A percentile compares a stretch with the other conserved stretches of the same genome.
These are phyloP conservation scores for Aspergillus carbonarius DNA, from an alignment of 2,329 filamentous ascomycete species.

Conservation along the genomic window DNA sequence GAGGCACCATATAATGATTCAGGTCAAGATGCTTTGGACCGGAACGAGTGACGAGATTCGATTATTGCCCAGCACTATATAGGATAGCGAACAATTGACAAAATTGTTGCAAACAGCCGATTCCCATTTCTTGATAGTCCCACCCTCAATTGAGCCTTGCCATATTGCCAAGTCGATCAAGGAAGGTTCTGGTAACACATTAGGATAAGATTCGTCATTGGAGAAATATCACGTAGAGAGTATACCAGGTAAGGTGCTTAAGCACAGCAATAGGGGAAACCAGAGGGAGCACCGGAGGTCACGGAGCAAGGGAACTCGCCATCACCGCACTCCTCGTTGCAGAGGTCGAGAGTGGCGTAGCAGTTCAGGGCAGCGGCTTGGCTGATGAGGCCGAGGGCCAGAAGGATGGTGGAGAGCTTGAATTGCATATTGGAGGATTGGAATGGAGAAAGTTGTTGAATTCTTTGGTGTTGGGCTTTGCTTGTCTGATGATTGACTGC, in stretches of 20 bases:
- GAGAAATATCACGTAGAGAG: background rate
- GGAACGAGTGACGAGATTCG: no score
- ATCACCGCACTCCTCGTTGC: background rate
- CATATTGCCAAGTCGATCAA: no score
- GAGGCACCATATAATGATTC: no score
- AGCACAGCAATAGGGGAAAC: background rate
- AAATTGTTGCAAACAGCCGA: no score
- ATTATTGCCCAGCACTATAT: no score
- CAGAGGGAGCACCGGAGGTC: background rate
- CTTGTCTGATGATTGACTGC: background rate
- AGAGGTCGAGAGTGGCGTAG: background rate
- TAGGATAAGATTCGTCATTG: no score
- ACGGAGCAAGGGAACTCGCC: background rate
- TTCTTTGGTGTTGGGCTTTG: background rate
- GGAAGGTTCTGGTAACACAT: no score
- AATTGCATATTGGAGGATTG: background rate
- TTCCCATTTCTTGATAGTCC: no score
- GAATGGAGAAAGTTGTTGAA: background rate
- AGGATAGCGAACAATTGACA: no score
- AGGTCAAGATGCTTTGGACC: no score
- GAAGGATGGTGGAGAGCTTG: background rate
- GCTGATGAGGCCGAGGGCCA: background rate
- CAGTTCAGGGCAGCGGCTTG: background rate
- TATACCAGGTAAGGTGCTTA: background rate
- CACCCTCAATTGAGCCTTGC: no score